phyloP scores from a whole-genome alignment of 2,329 filamentous ascomycete genomes.

The Daldinia eschscholtzii region DNA sequence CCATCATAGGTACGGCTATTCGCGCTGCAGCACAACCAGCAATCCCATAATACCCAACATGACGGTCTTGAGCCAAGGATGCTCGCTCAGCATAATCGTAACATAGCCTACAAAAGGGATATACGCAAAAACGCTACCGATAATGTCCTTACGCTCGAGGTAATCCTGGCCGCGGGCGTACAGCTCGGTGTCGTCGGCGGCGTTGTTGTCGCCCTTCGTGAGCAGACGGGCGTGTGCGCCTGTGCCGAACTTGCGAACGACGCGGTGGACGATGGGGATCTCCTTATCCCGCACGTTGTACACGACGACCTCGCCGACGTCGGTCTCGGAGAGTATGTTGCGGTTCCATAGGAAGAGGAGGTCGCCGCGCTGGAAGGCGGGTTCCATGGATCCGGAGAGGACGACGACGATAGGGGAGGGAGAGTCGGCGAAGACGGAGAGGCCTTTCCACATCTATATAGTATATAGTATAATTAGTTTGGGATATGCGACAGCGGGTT shows the following conservation, averaged over 20 bases:
- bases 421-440: constrained; percentile 82
- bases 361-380: constrained; percentile 83
- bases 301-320: constrained; percentile 70
- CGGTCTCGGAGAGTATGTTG: constrained; percentile 67
- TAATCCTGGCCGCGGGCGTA: constrained; percentile 91
- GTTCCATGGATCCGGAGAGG: constrained; percentile 87
- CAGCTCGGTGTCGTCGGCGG: constrained; percentile 88
- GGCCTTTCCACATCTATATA: constrained; percentile 82
- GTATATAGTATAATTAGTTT: constrained; percentile 30
- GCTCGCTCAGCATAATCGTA: constrained; percentile 93
- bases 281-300: constrained; percentile 92
- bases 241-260: constrained; percentile 79
- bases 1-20: constrained; percentile 62
- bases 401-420: constrained; percentile 85
- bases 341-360: constrained; percentile 83
- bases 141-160: constrained; percentile 87
- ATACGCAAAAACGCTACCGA: constrained; percentile 92
- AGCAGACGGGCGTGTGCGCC: constrained; percentile 78
- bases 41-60: constrained; percentile 96
- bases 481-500: constrained; percentile 20
- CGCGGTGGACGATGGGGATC: constrained; percentile 95
- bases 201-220: constrained; percentile 98
- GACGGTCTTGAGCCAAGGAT: constrained; percentile 96
- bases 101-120: constrained; percentile 97
- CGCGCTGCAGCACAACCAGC: constrained; percentile 90